phyloP scores from a whole-genome alignment of 768 basidiomycete genomes.

The Russula sp. region DNA sequence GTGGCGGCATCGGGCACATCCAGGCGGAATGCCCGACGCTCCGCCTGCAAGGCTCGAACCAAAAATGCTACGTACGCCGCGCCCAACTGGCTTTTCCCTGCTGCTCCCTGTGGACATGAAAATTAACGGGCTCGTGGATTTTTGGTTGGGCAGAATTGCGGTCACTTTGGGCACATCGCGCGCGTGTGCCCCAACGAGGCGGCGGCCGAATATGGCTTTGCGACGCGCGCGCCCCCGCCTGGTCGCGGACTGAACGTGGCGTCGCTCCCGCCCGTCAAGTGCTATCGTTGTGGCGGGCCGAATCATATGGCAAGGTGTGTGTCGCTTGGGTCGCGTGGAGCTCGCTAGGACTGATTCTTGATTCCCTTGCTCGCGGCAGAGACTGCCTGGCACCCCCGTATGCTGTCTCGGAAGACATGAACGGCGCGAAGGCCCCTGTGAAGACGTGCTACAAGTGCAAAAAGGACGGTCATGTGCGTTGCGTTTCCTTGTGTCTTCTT shows the following conservation, averaged over 20 bases:
- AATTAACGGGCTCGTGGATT: neutral
- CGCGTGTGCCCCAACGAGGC: conserved; percentile 58
- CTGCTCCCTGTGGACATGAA: neutral
- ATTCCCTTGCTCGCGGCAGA: conserved; percentile 34
- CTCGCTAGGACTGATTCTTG: neutral
- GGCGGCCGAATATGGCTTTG: conserved; percentile 41
- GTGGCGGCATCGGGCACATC: conserved; percentile 88
- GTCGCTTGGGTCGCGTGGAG: neutral
- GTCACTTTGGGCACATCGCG: conserved; percentile 78
- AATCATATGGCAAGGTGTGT: conserved; percentile 78
- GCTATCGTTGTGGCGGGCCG: conserved; percentile 83
- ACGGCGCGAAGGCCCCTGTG: conserved; percentile 44
- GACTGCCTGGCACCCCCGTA: conserved; percentile 78
- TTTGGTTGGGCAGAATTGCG: conserved; percentile 53
- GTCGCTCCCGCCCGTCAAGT: conserved; percentile 76
- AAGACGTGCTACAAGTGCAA: conserved; percentile 90
- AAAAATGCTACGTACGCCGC: conserved; percentile 76
- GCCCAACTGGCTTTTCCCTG: neutral
- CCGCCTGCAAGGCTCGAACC: conserved; percentile 59
- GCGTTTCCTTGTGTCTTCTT: neutral
- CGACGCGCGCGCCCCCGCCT: conserved; percentile 64
- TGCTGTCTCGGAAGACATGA: conserved; percentile 39
- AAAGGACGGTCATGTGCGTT: conserved; percentile 78
- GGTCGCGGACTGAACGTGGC: conserved; percentile 72
- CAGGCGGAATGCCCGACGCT: conserved; percentile 83